Base-by-base conservation (phyloP, 495 filamentous ascomycete species). In the Lophiostoma macrostomum region DNA sequence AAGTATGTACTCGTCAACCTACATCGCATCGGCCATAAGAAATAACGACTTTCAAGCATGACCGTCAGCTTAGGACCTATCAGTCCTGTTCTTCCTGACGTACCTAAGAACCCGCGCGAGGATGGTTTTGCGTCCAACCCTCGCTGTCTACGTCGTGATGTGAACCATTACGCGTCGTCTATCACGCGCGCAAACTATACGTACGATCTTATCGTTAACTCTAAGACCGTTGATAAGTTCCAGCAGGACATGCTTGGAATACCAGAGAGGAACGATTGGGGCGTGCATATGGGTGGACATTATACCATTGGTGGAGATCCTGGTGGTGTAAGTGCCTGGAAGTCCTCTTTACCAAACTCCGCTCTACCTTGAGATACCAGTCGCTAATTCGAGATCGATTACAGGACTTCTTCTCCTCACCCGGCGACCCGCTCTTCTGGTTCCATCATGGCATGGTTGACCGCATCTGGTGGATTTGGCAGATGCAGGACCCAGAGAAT, bases 401-500 rank as follows among this genome's bases (percentile, higher is more conserved):
- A 38, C 35, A 60, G 56, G 58, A 62, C 43, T 58, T 62, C 47
- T 62, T 14, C 58, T 55, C 58, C 6, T 62, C 58, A 10, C 58
- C 58, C 29, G 58, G 58, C 14, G 58, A 62, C 36, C 58, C 58
- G 10, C 12, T 58, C 25, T 62, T 62, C 43, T 62, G 58, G 58
- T 58, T 62, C 34, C 58, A 62, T 29, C 58, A 62, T 30, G 58
- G 53, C 7, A 78, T 81, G 73, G 75, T 90, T 43, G 86, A 90
- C 65, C 76, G 79, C 23, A 65, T 82, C 5, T 88, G 78, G 74
- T 84, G 81, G 77, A 80, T 83, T 28, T 88, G 86, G 85, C 83
- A 88, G 69, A 77, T 60, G 56, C 56, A 53, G 23, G 56, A 60
- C 37, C 56, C 56, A 1, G 56, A 60, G 28, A 60, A 48, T 22